Percentiles rank a stretch among this genome's conserved stretches.
These are phyloP conservation scores for Xylaria sp. DNA, from an alignment of 2,329 filamentous ascomycete genomes.

Conservation along the genomic window DNA sequence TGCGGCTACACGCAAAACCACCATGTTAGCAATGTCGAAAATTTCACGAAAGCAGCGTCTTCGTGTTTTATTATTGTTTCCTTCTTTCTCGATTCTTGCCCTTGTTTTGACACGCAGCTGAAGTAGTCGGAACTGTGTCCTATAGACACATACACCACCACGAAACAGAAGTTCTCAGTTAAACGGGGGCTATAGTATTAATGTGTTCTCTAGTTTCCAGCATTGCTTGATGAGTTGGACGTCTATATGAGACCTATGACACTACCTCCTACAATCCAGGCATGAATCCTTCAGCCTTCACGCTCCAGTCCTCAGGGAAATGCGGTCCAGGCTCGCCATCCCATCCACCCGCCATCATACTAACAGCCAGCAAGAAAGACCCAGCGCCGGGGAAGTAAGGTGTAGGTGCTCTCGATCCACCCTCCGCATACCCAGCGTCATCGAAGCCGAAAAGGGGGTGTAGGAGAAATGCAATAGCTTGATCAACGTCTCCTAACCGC, in stretches of 20 bases:
- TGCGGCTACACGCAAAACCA: background rate
- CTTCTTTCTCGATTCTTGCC: background rate
- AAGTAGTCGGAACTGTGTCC: background rate
- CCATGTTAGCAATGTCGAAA: background rate
- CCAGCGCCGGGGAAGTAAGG: slow-evolving; percentile 52
- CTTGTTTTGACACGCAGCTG: background rate
- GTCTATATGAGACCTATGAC: background rate
- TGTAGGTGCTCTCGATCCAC: slow-evolving; percentile 48
- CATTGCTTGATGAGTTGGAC: background rate
- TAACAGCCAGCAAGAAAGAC: slow-evolving; percentile 46
- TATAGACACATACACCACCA: no score
- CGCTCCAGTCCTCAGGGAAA: slow-evolving; percentile 45
- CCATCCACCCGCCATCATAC: slow-evolving; percentile 55
- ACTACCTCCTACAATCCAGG: slow-evolving; percentile 28
- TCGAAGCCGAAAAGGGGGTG: slow-evolving; percentile 50
- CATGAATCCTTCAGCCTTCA: slow-evolving; percentile 44
- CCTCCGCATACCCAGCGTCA: slow-evolving; percentile 51
- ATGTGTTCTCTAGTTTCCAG: background rate
- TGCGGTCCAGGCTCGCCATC: slow-evolving; percentile 42
- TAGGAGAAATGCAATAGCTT: slow-evolving; percentile 41
- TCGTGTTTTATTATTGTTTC: background rate
- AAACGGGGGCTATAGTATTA: background rate
- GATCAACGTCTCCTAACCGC: slow-evolving; percentile 36
- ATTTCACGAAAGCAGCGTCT: background rate
- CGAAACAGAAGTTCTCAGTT: background rate